A percentile compares a stretch with the other conserved stretches of the same genome.
Conservation (phyloP, 306 rosid species). For the Inga laurina region DNA sequence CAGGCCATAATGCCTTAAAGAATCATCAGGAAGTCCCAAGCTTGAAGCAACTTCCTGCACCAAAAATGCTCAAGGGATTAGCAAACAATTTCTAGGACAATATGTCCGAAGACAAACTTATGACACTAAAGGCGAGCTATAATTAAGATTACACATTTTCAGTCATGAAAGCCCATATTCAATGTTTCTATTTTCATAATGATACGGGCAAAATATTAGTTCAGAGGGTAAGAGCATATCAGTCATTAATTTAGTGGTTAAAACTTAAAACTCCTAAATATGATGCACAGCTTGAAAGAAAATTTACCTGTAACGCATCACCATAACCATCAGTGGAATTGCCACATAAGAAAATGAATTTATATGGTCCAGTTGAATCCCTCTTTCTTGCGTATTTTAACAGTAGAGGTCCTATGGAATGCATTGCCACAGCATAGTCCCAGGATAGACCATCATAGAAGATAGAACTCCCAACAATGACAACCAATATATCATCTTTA, state of each 20-base stretch:
- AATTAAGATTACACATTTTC: conserved; percentile 19
- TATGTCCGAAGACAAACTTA: conserved; percentile 13
- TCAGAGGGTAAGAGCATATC: not conserved
- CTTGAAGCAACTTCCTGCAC: conserved; percentile 83
- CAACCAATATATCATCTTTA: conserved; percentile 70
- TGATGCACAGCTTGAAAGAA: conserved; percentile 29
- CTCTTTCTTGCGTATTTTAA: conserved; percentile 73
- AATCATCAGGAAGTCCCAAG: conserved; percentile 78
- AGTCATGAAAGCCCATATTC: conserved; percentile 3
- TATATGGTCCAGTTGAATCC: conserved; percentile 63
- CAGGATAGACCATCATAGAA: conserved; percentile 71
- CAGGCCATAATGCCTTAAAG: conserved; percentile 77
- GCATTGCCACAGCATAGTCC: conserved; percentile 98
- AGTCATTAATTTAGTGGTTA: not conserved
- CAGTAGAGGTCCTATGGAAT: conserved; percentile 79
- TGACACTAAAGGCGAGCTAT: conserved; percentile 15
- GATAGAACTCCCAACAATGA: conserved; percentile 84
- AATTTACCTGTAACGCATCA: conserved; percentile 74
- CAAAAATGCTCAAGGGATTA: conserved; percentile 48
- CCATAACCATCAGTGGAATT: conserved; percentile 78
- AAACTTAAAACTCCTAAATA: conserved; percentile 19
- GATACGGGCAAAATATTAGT: not conserved
- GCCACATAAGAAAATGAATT: conserved; percentile 88
- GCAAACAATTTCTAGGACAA: conserved; percentile 18
- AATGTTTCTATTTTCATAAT: not conserved